Base-by-base conservation (phyloP, 2,329 filamentous ascomycete genomes). In the Teratosphaeria viscida region DNA sequence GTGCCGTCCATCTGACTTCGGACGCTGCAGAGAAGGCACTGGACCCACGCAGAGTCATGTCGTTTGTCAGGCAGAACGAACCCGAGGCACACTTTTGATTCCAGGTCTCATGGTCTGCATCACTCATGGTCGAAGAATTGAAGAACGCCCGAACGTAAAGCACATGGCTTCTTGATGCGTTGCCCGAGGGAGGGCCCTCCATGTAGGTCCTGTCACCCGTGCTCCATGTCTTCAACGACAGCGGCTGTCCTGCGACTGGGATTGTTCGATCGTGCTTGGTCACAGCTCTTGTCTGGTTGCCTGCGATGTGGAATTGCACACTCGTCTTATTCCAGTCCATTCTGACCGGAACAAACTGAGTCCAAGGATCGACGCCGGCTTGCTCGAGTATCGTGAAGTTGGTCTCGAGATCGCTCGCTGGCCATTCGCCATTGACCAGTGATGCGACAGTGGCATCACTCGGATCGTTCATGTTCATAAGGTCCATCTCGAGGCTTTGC, bases 101-200 rank as follows among this genome's bases (percentile, higher is more conserved):
- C n/a, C 56, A 64, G 7, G n/a, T 58, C 19, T 47, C 32, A 47
- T 65, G 62, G 23, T 63, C 47, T 10, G 39, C 27, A 2, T 64
- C 58, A 8, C 69, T 76, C 68, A 72, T 76, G 5, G 69, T 62
- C 2, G 76, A 76, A 0, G 76, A 76, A 62, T 79, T 79, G 71
- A 79, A 79, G 60, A 79, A 79, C 32, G 75, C 67, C 26, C 77
- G 71, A 7, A 74, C 72, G 72, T 74, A 79, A 5, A 68, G 74
- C 49, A 79, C 65, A 29, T 74, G 72, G n/a, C 75, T 75, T 23
- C 68, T 64, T 3, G 75, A 72, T 29, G 63, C 66, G 10, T 67
- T 66, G 16, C 47, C 55, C n/a, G 55, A 56, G 1, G 77, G 77
- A n/a, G 77, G 77, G 1, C 77, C 77, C 60, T 72, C 64, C 68